Base-by-base conservation (phyloP, 179 eudicot genomes). In the Carnegiea gigantea region DNA sequence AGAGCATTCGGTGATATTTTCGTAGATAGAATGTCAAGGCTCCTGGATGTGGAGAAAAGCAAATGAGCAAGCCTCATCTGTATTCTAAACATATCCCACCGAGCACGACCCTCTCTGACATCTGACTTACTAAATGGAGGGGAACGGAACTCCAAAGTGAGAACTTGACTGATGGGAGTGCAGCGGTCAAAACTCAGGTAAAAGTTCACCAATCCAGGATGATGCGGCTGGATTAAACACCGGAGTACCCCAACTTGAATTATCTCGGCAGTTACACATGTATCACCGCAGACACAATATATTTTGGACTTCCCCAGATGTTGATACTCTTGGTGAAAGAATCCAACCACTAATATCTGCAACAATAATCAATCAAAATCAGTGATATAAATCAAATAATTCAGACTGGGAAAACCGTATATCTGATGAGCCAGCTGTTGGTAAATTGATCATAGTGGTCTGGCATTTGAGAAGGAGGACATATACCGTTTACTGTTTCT, bases 231-330 rank as follows among this genome's bases (percentile, higher is more conserved):
- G 83, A 96, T 83, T 80, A 89, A 78, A 89, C 94, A 91, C 73
- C 98, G 93, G 80, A 89, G 91, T 24, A 95, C 99, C 51, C 99
- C 99, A 75, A 83, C 81, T 88, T 94, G 99, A 76, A 92, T 80
- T 48, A 81, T 79, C 83, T 92, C 96, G 73, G 87, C 94, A 77
- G 90, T 88, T 80, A 84, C 48, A 80, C 89, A 81, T 30, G 83
- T 84, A 85, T 92, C 95, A 78, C 95, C 99, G 77, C 92, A 95
- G 24, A 91, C 86, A 80, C 92, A 88, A 81, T 81, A 90, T 49
- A 95, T 30, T 48, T 82, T 80, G 64, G 93, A 89, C 51, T 85
- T 89, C 57, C 88, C 86, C 49, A 86, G 60, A 77, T 85, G 89
- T 73, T 76, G 85, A 78, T 88, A 84, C 33, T 83, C 92, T 60